Evolutionary conservation across 768 basidiomycete species (phyloP), one percentile per base, ranked within the genome.

Genomic region (Lactifluus piperatus): DNA sequence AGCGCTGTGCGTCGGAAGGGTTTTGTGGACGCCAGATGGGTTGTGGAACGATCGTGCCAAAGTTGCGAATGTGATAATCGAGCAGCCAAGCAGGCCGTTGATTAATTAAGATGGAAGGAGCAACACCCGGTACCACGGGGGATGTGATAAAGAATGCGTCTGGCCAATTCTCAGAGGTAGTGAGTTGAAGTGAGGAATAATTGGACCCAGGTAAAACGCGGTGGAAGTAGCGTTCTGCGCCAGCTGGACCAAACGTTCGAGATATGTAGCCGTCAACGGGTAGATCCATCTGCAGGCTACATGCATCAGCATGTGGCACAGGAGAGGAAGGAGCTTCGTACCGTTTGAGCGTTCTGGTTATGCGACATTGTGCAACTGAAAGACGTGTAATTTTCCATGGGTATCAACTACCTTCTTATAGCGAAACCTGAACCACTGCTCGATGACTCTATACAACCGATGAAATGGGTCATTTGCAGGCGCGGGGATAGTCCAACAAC

Each of bases 21-120:
- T 45, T 30, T 1, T 24, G 18, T 10, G 60, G 59, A 34, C 43
- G 16, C 60, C 60, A 56, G 4, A 54, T 44, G 24, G 22, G 3
- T 29, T 61, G 60, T 18, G 54, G 54, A 1, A 61, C 54, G 20
- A 56, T 45, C 0, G 54, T 61, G 9, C 60, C 60, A 18, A 24
- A 7, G 6, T 29, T 16, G 10, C 18, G 43, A 13, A 41, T 6
- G 4, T 9, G 7, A 27, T 51, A 60, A 24, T 62, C 61, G 20
- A 62, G 46, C 16, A 60, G 46, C 45, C 49, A 57, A 14, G 49
- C 49, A 7, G 32, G 32, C 7, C 22, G 30, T n/a, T 41, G 41
- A 29, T 5, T 18, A 5, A 50, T 44, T 18, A 2, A 4, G 5
- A n/a, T n/a, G 18, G 30, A 34, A 11, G 48, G 48, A 7, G 0